phyloP scores from a whole-genome alignment of 495 filamentous ascomycete species.

The Bathelium albidoporum region DNA sequence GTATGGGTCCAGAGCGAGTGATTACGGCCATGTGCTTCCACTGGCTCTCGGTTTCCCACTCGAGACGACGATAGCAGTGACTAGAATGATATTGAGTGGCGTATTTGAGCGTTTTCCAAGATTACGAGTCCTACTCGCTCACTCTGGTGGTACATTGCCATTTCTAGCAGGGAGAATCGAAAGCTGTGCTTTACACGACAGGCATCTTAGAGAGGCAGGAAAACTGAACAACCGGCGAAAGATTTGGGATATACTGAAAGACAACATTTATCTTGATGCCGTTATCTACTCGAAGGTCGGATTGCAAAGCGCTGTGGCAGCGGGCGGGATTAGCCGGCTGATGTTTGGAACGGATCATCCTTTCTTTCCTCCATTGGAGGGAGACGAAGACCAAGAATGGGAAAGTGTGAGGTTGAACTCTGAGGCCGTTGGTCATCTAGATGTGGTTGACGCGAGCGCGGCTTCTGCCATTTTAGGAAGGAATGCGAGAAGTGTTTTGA shows the following conservation, averaged over 20 bases:
- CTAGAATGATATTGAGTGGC: constrained; percentile 72
- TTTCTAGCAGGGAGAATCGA: constrained; percentile 85
- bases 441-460: background rate
- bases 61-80: constrained; percentile 86
- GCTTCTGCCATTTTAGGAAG: background rate
- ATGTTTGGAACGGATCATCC: constrained; percentile 90
- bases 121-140: constrained; percentile 71
- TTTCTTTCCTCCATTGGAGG: constrained; percentile 76
- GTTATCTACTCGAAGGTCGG: constrained; percentile 71
- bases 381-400: constrained; percentile 54
- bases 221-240: constrained; percentile 41
- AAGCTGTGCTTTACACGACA: constrained; percentile 78
- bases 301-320: constrained; percentile 60
- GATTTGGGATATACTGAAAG: constrained; percentile 70
- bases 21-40: constrained; percentile 84
- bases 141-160: constrained; percentile 80
- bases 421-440: constrained; percentile 43
- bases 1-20: constrained; percentile 56
- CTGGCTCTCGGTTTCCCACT: constrained; percentile 83
- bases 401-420: constrained; percentile 73
- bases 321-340: constrained; percentile 53
- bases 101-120: constrained; percentile 70
- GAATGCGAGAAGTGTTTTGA: background rate
- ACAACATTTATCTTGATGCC: constrained; percentile 87
- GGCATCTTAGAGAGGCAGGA: constrained; percentile 46